These are phyloP conservation scores for Cladorrhinum samala DNA, from an alignment of 495 filamentous ascomycete genomes.

Conservation along the genomic window DNA sequence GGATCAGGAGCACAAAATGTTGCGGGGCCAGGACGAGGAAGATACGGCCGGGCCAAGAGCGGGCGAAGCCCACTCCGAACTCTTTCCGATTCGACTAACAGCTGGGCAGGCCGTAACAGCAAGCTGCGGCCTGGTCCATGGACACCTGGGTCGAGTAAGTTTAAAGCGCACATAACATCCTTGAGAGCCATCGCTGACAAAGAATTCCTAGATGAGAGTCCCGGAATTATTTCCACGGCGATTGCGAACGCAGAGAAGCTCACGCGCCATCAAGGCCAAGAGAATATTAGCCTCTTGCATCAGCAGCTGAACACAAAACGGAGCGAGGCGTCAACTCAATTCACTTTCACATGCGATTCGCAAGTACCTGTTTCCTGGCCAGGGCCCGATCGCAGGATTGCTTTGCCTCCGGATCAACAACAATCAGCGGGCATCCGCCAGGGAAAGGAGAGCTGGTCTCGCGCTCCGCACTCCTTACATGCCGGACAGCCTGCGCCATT, in stretches of 20 bases:
- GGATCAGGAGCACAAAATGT: slow-evolving; percentile 61
- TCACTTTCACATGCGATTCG: slow-evolving; percentile 82
- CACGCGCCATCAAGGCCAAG: slow-evolving; percentile 54
- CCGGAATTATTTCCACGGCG: slow-evolving; percentile 81
- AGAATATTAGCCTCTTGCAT: slow-evolving; percentile 70
- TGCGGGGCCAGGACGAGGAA: slow-evolving; percentile 72
- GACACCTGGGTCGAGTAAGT: slow-evolving; percentile 39
- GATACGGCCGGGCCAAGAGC: slow-evolving; percentile 60
- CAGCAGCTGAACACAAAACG: slow-evolving; percentile 56
- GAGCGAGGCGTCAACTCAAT: slow-evolving; percentile 67
- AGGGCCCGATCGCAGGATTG: slow-evolving; percentile 36
- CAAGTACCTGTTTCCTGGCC: slow-evolving; percentile 41
- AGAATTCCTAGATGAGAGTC: slow-evolving; percentile 40
- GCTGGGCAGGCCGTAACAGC: slow-evolving; percentile 43
- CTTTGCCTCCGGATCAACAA: slow-evolving; percentile 6
- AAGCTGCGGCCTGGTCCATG: slow-evolving; percentile 41
- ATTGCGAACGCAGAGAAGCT: slow-evolving; percentile 80
- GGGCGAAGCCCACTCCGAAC: slow-evolving; percentile 62
- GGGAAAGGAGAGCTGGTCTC: slow-evolving; percentile 15
- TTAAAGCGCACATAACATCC: background rate
- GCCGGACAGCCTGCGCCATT: background rate
- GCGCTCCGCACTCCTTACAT: slow-evolving; percentile 9
- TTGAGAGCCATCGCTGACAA: background rate
- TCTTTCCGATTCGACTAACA: slow-evolving; percentile 45
- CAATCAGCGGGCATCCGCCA: slow-evolving; percentile 2